Evolutionary conservation across 2,329 filamentous ascomycete genomes (phyloP), one percentile per base, ranked within the genome.

Genomic region (Cladosporium sp.): DNA sequence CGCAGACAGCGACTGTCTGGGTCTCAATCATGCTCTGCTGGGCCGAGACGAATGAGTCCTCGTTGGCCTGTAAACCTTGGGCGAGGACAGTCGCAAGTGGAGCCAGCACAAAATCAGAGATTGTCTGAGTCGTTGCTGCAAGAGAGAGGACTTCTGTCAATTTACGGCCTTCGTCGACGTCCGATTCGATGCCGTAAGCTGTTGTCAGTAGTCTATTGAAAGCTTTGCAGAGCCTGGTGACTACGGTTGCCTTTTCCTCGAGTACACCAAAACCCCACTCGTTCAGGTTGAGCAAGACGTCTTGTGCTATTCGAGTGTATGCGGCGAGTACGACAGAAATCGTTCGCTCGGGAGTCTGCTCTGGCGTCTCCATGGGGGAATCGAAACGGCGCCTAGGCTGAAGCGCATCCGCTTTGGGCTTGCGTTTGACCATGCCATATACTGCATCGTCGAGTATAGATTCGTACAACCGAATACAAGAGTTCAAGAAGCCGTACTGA

Each of bases 271-370:
- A 97, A 64, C 87, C 87, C 94, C 93, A 99, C 4, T 86, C 91
- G 28, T 85, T 83, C 36, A 88, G 89, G 71, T 88, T 94, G 74
- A 96, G 91, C 64, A 95, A 88, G 6, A 95, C 83, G 67, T 96
- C 91, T 22, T 95, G 82, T 62, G 90, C 80, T 1, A 87, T 86
- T 63, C 89, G 86, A 6, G 87, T 86, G 65, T 93, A 88, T 3
- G 87, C 85, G 45, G 87, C 77, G 37, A 91, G 78, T 17, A 92
- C 86, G 48, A 83, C 84, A 44, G 84, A 82, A 64, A 96, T 82
- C 37, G 89, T 82, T 68, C 91, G 88, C 64, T 95, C 89, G 4
- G 91, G 89, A 32, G 90, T 86, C 5, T 88, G 87, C 36, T 89
- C 82, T 74, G 86, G 86, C 58, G 85, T 75, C 62, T 75, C 62